A percentile compares a stretch with the other conserved stretches of the same genome.
Evolutionary conservation across 2,329 filamentous ascomycete genomes (phyloP).

Genomic region (Bipolaris cookei): DNA sequence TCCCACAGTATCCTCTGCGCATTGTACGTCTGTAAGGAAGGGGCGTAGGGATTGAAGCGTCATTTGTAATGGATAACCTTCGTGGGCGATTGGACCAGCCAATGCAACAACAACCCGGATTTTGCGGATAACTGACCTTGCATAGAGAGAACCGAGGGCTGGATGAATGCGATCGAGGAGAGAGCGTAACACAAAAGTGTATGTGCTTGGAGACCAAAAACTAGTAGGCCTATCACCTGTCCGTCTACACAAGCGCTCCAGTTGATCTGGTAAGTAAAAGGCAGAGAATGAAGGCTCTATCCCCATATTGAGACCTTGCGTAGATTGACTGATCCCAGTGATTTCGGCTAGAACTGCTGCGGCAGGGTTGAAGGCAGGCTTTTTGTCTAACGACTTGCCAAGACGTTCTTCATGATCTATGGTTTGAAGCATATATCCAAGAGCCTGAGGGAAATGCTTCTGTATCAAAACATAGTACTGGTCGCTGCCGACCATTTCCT

Average conservation of each 20-base stretch:
- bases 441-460: conserved; percentile 75
- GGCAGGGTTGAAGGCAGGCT: conserved; percentile 64
- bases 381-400: conserved; percentile 61
- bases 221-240: conserved; percentile 65
- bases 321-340: conserved; percentile 69
- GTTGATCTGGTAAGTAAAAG: conserved; percentile 75
- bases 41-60: conserved; percentile 78
- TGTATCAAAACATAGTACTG: conserved; percentile 68
- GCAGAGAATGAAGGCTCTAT: conserved; percentile 88
- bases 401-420: conserved; percentile 55
- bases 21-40: conserved; percentile 82
- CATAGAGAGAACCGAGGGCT: conserved; percentile 83
- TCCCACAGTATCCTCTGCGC: conserved; percentile 87
- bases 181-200: conserved; percentile 75
- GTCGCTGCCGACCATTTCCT: conserved; percentile 71
- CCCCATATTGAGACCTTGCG: conserved; percentile 70
- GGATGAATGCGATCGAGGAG: conserved; percentile 82
- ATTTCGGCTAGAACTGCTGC: conserved; percentile 72
- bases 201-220: conserved; percentile 78
- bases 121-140: conserved; percentile 85
- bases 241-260: conserved; percentile 77
- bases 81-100: conserved; percentile 72
- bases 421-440: conserved; percentile 76
- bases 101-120: conserved; percentile 81
- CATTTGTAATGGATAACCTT: conserved; percentile 89